Evolutionary conservation across 1,284 basidiomycete genomes (phyloP), one percentile per base, ranked within the genome.

Genomic region (Rhizoctonia solani): DNA sequence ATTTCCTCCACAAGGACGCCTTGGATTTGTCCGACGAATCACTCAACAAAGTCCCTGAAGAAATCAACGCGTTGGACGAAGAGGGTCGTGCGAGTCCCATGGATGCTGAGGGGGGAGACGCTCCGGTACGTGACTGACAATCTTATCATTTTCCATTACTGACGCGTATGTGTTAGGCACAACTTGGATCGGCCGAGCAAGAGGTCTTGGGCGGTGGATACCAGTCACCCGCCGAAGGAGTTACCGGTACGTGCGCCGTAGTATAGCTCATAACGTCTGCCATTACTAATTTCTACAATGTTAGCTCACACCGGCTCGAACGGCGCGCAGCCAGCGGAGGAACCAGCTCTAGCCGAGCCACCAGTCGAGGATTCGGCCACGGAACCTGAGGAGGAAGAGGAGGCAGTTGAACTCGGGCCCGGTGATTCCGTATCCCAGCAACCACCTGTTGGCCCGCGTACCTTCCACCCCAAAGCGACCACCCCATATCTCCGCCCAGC

Each of bases 121-220:
- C 56, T 59, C 56, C 46, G 32, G 56, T 59, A 49, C 14, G 56
- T 6, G 30, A 30, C 44, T 23, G 19, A 6, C 55, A 2, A n/a
- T 3, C 23, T 9, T 34, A 16, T 47, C 16, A 13, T 29, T 46
- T 6, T 21, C 25, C n/a, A 47, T n/a, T 4, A n/a, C n/a, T n/a
- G n/a, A n/a, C n/a, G n/a, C n/a, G n/a, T n/a, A n/a, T n/a, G n/a
- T n/a, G n/a, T n/a, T n/a, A n/a, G n/a, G n/a, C n/a, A n/a, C 34
- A 5, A 30, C 37, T 4, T 46, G 49, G 44, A 54, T 32, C 27
- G 39, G 9, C 61, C 50, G 2, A 30, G 30, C 16, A 21, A 39
- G 25, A 42, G 49, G 49, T 32, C 39, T n/a, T 65, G 61, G 61
- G 11, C 1, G 11, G 61, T 25, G 27, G 61, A 65, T 29, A 53